phyloP scores from a whole-genome alignment of 1,284 basidiomycete species.

The Irpex sp. region DNA sequence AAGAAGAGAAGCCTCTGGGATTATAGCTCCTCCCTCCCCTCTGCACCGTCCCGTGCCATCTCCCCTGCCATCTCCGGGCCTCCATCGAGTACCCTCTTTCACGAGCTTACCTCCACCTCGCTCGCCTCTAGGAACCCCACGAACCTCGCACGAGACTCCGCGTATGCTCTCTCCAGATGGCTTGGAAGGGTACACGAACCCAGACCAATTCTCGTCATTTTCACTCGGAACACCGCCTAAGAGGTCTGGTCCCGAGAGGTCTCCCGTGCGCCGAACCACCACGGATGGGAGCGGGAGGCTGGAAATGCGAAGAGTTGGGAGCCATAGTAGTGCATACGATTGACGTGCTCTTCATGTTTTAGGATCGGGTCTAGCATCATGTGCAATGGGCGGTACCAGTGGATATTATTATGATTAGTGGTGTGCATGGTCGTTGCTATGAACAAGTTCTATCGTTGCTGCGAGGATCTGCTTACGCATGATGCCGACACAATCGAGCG shows the following conservation, averaged over 20 bases:
- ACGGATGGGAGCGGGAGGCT: constrained; percentile 17
- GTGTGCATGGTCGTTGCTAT: too few relatives aligned
- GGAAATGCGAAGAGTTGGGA: constrained; percentile 24
- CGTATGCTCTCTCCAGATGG: constrained; percentile 10
- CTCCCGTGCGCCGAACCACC: constrained; percentile 9
- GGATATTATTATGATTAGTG: not conserved
- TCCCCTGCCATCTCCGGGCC: constrained; percentile 12
- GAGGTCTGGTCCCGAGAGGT: constrained; percentile 12
- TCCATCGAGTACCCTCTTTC: constrained; percentile 20
- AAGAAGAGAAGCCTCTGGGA: constrained; percentile 26
- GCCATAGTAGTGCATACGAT: constrained; percentile 13
- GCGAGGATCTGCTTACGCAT: too few relatives aligned
- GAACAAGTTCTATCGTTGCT: too few relatives aligned
- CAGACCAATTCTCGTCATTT: constrained; percentile 16
- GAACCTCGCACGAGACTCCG: constrained; percentile 18
- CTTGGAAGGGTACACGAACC: constrained; percentile 5
- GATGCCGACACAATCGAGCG: too few relatives aligned
- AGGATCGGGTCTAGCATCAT: not conserved
- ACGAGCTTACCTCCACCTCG: constrained; percentile 22
- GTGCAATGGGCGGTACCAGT: constrained; percentile 3
- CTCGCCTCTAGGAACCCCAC: constrained; percentile 16
- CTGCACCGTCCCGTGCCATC: constrained; percentile 17
- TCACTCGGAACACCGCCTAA: constrained; percentile 19
- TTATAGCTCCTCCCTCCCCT: constrained; percentile 30
- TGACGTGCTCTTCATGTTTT: not conserved